Base-by-base conservation (phyloP, 1,284 basidiomycete genomes). In the Ceratorhiza oryzae-sativae region DNA sequence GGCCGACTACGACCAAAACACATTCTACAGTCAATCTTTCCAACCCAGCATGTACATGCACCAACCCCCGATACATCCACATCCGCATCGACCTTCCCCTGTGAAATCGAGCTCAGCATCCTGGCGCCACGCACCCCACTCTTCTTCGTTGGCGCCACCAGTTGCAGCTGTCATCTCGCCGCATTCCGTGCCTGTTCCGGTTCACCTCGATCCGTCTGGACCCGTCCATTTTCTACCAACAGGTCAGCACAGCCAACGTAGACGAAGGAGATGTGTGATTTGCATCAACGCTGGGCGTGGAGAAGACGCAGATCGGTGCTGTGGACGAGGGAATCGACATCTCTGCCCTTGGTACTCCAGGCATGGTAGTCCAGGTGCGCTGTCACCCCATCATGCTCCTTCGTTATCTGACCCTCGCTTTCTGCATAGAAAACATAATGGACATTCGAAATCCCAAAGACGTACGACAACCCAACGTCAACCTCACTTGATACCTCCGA, bases 401-500 rank as follows among this genome's bases (percentile, higher is more conserved):
- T n/a, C 4, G 9, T 9, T 12, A 5, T 34, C 3, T 56, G 6
- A 18, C 32, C 9, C 20, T 18, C 20, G n/a, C 2, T 9, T n/a
- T 58, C 6, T n/a, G n/a, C n/a, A n/a, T 41, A 70, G 65, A 70
- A 12, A 70, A 70, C 42, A 70, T 70, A 32, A 70, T 70, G 65
- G 65, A 70, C 36, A 70, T 70, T 48, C 65, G 65, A 23, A 70
- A 70, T 53, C 32, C 65, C 36, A 70, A 70, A 36, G 51, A 70
- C 42, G 36, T 58, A 3, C 65, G 65, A 15, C 42, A 39, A 8
- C 32, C 53, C 27, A 55, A 36, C 53, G 53, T 32, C 39, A 70
- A 39, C 42, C 39, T 45, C 39, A 18, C 42, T 4, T 70, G 41
- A 58, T 48, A 34, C 53, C 55, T 15, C 6, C 36, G 5, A 20